These are phyloP conservation scores for Lactarius indigo DNA, from an alignment of 768 basidiomycete genomes.

Conservation along the genomic window DNA sequence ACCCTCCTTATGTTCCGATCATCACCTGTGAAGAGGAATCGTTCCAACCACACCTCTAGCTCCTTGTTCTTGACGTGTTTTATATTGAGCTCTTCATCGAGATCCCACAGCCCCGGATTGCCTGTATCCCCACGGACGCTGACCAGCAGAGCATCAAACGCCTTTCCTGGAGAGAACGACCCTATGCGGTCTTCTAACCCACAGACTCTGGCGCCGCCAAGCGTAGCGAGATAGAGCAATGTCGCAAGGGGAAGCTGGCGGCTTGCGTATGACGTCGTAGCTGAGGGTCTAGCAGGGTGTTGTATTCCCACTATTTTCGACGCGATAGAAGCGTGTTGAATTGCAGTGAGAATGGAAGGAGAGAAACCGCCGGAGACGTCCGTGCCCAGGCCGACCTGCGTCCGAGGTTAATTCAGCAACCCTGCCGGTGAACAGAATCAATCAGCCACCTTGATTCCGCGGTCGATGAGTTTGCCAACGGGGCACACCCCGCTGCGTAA, in stretches of 20 bases:
- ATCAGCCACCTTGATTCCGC: slow-evolving; percentile 65
- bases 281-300: slow-evolving; percentile 18
- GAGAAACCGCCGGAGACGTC: slow-evolving; percentile 88
- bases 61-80: slow-evolving; percentile 31
- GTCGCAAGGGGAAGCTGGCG: slow-evolving; percentile 70
- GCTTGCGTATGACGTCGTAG: slow-evolving; percentile 40
- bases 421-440: neutral
- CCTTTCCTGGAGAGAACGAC: slow-evolving; percentile 75
- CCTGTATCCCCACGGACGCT: slow-evolving; percentile 49
- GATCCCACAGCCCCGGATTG: slow-evolving; percentile 58
- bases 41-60: slow-evolving; percentile 65
- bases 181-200: slow-evolving; percentile 65
- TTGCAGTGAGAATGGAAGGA: slow-evolving; percentile 69
- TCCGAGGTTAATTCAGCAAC: neutral
- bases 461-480: slow-evolving; percentile 75
- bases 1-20: slow-evolving; percentile 79
- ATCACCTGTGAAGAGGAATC: slow-evolving; percentile 85
- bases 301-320: slow-evolving; percentile 72
- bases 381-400: slow-evolving; percentile 85
- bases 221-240: slow-evolving; percentile 85
- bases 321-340: slow-evolving; percentile 74
- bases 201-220: slow-evolving; percentile 87
- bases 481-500: slow-evolving; percentile 80
- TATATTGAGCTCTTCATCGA: slow-evolving; percentile 30
- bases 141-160: slow-evolving; percentile 86